Conservation (phyloP, 2,329 filamentous ascomycete species). For the Pseudocercospora musae region DNA sequence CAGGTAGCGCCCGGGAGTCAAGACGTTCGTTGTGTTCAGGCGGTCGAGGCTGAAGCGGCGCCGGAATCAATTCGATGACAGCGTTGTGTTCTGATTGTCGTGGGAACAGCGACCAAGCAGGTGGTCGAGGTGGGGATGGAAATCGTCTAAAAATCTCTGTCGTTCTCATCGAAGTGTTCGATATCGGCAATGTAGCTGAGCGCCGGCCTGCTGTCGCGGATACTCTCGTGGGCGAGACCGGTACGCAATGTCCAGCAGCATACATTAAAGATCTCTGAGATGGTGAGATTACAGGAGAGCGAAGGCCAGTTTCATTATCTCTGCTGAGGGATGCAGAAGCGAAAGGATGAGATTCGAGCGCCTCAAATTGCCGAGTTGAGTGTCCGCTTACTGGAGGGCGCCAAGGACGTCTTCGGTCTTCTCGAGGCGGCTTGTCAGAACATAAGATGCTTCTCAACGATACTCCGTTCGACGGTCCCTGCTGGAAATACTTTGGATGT, state of each 20-base stretch:
- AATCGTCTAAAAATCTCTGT: conserved; percentile 26
- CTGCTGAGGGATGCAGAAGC: conserved; percentile 9
- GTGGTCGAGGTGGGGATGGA: conserved; percentile 20
- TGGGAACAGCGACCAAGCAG: conserved; percentile 1
- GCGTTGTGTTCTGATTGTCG: not conserved
- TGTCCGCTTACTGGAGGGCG: conserved; percentile 35
- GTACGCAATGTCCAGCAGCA: conserved; percentile 23
- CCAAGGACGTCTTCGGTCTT: conserved; percentile 22
- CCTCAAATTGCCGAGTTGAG: conserved; percentile 21
- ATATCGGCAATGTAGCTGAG: conserved; percentile 18
- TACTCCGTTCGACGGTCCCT: conserved; percentile 1
- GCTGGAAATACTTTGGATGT: not conserved
- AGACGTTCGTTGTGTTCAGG: not conserved
- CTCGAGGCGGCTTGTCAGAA: not conserved
- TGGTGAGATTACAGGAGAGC: conserved; percentile 2
- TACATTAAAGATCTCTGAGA: conserved; percentile 25
- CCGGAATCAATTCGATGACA: not conserved
- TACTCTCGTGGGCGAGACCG: conserved; percentile 23
- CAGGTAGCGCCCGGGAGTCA: not conserved
- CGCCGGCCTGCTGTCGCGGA: conserved; percentile 17
- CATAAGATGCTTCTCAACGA: not conserved
- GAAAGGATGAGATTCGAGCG: conserved; percentile 29
- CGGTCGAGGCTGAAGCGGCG: not conserved
- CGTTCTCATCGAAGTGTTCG: conserved; percentile 22
- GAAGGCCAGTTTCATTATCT: not conserved